Conservation (phyloP, 441 rosid genomes). For the Pelargonium australe region DNA sequence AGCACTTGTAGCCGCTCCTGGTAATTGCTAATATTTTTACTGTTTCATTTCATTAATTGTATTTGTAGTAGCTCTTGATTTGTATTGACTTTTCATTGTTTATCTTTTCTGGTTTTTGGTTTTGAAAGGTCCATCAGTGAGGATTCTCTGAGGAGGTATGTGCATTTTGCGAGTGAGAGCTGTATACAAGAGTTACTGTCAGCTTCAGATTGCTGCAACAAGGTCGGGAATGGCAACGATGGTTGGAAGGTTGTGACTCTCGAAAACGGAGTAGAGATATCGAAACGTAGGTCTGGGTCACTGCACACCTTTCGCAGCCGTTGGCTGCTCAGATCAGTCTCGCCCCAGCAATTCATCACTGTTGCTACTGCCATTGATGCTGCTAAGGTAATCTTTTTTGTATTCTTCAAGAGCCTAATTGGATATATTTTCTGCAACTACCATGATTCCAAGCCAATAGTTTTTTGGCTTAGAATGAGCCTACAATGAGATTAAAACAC, state of each 20-base stretch:
- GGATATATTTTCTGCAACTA: too few relatives aligned
- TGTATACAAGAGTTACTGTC: slow-evolving; percentile 69
- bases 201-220: slow-evolving; percentile 48
- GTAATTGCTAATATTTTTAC: slow-evolving; percentile 23
- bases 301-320: slow-evolving; percentile 64
- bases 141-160: slow-evolving; percentile 66
- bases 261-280: slow-evolving; percentile 56
- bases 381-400: slow-evolving; percentile 43
- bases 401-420: too few relatives aligned
- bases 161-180: slow-evolving; percentile 68
- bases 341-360: slow-evolving; percentile 54
- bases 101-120: background rate
- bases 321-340: slow-evolving; percentile 54
- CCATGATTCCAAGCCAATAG: too few relatives aligned
- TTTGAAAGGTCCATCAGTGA: slow-evolving; percentile 66
- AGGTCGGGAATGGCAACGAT: slow-evolving; percentile 39
- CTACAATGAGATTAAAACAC: too few relatives aligned
- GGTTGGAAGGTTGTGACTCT: slow-evolving; percentile 53
- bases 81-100: background rate
- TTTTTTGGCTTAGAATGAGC: too few relatives aligned
- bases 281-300: slow-evolving; percentile 51
- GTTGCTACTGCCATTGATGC: slow-evolving; percentile 74
- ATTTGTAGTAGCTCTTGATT: too few relatives aligned
- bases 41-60: background rate
- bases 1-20: slow-evolving; percentile 53